Evolutionary conservation across 164 flowering plant species (phyloP).

Genomic region (Berberis thunbergii): DNA sequence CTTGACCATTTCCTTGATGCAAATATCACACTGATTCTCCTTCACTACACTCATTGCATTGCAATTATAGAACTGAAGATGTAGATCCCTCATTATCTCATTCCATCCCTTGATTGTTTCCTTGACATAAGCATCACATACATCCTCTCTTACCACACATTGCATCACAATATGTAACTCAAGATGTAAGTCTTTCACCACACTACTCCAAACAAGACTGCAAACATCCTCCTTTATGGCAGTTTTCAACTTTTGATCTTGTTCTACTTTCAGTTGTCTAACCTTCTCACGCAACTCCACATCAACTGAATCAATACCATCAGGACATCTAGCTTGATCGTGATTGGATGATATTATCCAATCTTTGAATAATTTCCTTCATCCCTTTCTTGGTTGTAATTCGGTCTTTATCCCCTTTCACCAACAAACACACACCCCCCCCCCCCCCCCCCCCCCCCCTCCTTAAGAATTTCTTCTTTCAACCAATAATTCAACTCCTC

Average conservation of each 20-base stretch:
- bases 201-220: constrained; percentile 15
- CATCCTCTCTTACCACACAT: no score
- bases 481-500: constrained; percentile 31
- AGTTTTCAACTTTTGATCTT: constrained; percentile 18
- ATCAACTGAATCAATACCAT: constrained; percentile 6
- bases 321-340: background rate
- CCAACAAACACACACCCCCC: constrained; percentile 1
- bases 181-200: constrained; percentile 15
- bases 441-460: no score
- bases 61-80: no score
- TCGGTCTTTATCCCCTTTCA: constrained; percentile 15
- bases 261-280: constrained; percentile 23
- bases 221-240: constrained; percentile 26
- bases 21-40: constrained; percentile 18
- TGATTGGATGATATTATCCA: constrained; percentile 28
- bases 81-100: no score
- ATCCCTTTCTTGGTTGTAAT: constrained; percentile 22
- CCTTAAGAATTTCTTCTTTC: constrained; percentile 26
- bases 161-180: no score
- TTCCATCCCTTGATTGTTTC: no score
- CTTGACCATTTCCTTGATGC: constrained; percentile 15
- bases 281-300: constrained; percentile 14
- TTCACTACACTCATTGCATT: constrained; percentile 15
- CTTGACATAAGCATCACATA: no score
- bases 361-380: constrained; percentile 21